A percentile compares a stretch with the other conserved stretches of the same genome.
Evolutionary conservation across 495 filamentous ascomycete species (phyloP).

Genomic region (Penicillium parvum): DNA sequence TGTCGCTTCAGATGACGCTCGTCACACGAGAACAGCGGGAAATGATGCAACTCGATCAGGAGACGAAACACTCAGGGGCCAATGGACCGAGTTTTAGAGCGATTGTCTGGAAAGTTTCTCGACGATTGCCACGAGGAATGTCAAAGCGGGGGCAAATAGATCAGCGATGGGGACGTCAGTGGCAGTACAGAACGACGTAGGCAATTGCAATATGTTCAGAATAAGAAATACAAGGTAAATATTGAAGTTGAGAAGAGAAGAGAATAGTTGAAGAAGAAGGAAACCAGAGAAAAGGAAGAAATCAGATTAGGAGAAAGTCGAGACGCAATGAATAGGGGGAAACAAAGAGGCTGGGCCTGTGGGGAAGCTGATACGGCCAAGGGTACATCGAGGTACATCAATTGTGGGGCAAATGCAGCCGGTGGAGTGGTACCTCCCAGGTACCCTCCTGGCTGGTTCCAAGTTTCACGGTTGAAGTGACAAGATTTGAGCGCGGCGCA

Average conservation of each 20-base stretch:
- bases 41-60: too few relatives aligned
- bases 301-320: background rate
- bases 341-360: constrained; percentile 26
- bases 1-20: background rate
- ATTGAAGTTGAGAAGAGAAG: background rate
- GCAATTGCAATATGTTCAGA: background rate
- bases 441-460: too few relatives aligned
- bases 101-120: constrained; percentile 22
- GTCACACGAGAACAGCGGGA: too few relatives aligned
- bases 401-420: background rate
- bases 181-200: constrained; percentile 1
- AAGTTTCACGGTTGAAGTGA: too few relatives aligned
- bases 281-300: background rate
- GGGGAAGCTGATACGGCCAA: constrained; percentile 10
- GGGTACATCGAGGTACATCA: constrained; percentile 2
- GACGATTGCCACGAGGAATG: constrained; percentile 12
- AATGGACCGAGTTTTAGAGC: background rate
- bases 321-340: constrained; percentile 14
- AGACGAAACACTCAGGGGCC: too few relatives aligned
- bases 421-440: too few relatives aligned
- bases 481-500: too few relatives aligned
- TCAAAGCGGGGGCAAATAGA: constrained; percentile 11
- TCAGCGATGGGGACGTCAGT: constrained; percentile 7
- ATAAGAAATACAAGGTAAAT: background rate
- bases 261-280: background rate